These are phyloP conservation scores for Colletotrichum sp. DNA, from an alignment of 2,329 filamentous ascomycete species.

Conservation along the genomic window DNA sequence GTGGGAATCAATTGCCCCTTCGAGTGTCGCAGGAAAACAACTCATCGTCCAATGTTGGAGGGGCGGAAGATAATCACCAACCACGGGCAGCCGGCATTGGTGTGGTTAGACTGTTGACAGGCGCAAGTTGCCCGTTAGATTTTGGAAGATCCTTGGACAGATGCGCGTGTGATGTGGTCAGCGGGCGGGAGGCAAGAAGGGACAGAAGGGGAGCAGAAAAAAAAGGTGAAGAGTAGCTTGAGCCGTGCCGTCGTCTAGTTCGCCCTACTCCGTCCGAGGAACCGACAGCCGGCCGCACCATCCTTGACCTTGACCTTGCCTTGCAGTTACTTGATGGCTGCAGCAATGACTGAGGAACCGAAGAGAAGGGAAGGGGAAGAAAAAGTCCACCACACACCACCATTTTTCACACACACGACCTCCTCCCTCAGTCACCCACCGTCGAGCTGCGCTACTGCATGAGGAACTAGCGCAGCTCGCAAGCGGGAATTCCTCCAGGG, in stretches of 20 bases:
- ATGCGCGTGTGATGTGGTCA: conserved; percentile 13
- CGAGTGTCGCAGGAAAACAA: neutral
- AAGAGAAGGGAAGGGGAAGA: neutral
- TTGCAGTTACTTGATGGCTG: neutral
- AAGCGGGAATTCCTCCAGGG: conserved; percentile 3
- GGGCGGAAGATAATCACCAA: neutral
- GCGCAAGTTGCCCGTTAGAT: neutral
- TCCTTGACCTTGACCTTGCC: neutral
- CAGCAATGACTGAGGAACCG: neutral
- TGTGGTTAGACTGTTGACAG: neutral
- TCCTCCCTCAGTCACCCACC: neutral
- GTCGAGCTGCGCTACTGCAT: conserved; percentile 7
- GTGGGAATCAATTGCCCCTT: neutral
- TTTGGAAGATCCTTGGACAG: neutral
- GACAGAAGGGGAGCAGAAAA: neutral
- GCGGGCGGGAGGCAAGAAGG: neutral
- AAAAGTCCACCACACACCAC: conserved; percentile 6
- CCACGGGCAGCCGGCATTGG: neutral
- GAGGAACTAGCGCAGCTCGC: conserved; percentile 8
- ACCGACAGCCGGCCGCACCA: conserved; percentile 5
- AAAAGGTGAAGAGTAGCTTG: neutral
- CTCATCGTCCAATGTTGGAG: conserved; percentile 8
- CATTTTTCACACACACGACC: neutral
- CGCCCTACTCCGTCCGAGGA: conserved; percentile 9
- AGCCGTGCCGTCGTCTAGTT: neutral